Conservation (phyloP, 805 yeast species). For the Gaillardinia entomophila region DNA sequence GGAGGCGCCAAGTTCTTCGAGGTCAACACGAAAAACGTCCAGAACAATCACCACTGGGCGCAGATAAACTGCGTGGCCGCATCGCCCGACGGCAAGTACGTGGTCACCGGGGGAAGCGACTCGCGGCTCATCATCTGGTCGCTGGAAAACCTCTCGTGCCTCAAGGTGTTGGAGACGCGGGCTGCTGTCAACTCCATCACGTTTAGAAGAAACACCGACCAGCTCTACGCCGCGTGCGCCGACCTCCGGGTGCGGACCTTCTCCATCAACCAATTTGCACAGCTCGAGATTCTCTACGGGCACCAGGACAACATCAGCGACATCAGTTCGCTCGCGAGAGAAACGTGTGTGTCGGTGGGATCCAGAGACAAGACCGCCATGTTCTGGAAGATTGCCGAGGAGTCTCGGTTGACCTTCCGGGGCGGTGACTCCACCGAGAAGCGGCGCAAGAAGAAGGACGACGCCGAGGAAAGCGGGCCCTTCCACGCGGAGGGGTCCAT, state of each 20-base stretch:
- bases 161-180: slow-evolving; percentile 72
- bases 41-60: slow-evolving; percentile 67
- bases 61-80: slow-evolving; percentile 76
- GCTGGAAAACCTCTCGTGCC: slow-evolving; percentile 66
- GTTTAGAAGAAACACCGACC: slow-evolving; percentile 78
- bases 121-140: slow-evolving; percentile 82
- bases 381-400: slow-evolving; percentile 96
- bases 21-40: slow-evolving; percentile 40
- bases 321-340: slow-evolving; percentile 74
- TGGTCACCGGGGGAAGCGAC: slow-evolving; percentile 90
- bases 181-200: slow-evolving; percentile 68
- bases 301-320: slow-evolving; percentile 89
- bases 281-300: slow-evolving; percentile 87
- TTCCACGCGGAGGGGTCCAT: slow-evolving; percentile 78
- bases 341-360: slow-evolving; percentile 94
- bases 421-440: slow-evolving; percentile 68
- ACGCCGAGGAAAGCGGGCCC: slow-evolving; percentile 7
- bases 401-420: slow-evolving; percentile 85
- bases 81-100: slow-evolving; percentile 79
- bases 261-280: slow-evolving; percentile 79
- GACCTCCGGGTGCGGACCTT: slow-evolving; percentile 87
- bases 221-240: slow-evolving; percentile 86
- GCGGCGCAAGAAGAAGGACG: slow-evolving; percentile 27
- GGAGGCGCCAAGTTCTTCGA: slow-evolving; percentile 51
- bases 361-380: slow-evolving; percentile 91